Percentiles rank a stretch among this genome's conserved stretches.
These are phyloP conservation scores for Sporothrix curviconia DNA, from an alignment of 2,329 filamentous ascomycete species.

Conservation along the genomic window DNA sequence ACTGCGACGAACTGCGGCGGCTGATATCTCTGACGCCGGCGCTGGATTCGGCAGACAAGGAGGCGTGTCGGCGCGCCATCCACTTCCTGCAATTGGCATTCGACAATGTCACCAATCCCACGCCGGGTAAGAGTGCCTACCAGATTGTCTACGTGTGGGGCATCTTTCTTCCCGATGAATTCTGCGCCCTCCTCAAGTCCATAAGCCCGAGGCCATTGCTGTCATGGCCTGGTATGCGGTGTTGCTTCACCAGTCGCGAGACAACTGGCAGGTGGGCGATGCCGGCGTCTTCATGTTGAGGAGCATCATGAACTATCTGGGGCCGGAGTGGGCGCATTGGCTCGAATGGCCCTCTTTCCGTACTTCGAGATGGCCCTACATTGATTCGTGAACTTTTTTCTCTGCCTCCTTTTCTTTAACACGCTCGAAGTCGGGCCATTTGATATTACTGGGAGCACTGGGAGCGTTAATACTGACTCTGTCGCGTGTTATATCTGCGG, in stretches of 20 bases:
- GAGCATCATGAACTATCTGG: conserved; percentile 24
- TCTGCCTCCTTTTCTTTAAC: no score
- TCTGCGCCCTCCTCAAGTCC: conserved; percentile 30
- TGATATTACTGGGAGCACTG: no score
- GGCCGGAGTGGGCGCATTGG: conserved; percentile 28
- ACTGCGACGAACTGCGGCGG: conserved; percentile 24
- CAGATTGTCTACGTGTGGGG: conserved; percentile 32
- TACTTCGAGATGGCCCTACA: conserved; percentile 15
- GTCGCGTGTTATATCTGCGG: no score
- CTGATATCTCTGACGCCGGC: conserved; percentile 16
- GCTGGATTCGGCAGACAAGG: conserved; percentile 17
- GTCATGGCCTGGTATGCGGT: conserved; percentile 38
- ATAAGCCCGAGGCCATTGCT: conserved; percentile 34
- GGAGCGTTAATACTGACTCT: no score
- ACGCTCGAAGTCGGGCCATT: no score
- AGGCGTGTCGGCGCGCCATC: conserved; percentile 22
- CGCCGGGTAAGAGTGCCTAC: conserved; percentile 11
- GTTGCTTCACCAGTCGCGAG: conserved; percentile 31
- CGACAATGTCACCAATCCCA: conserved; percentile 19
- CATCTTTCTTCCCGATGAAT: conserved; percentile 29
- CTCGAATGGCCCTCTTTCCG: conserved; percentile 22
- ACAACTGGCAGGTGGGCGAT: conserved; percentile 30
- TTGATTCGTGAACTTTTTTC: neutral
- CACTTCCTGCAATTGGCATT: conserved; percentile 27
- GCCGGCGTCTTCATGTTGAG: conserved; percentile 26